These are phyloP conservation scores for Orobanche coerulescens DNA, from an alignment of 257 asterid species.

Conservation along the genomic window DNA sequence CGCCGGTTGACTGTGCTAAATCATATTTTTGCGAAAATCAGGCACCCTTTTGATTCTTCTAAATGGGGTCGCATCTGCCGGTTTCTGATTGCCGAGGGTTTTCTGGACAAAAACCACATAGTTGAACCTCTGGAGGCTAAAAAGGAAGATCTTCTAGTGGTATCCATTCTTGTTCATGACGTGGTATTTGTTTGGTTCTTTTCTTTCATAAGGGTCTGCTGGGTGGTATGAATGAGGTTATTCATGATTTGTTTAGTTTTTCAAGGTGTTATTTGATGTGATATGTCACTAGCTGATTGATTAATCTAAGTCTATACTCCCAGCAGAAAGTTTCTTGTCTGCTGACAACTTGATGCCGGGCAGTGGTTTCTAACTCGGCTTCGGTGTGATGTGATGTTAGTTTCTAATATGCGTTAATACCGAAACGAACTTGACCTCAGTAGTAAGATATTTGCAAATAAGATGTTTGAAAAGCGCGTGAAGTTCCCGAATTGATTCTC, in stretches of 20 bases:
- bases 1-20: slow-evolving; percentile 1
- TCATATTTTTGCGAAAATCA: slow-evolving; percentile 26
- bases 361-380: too few relatives aligned
- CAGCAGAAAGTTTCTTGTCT: neutral
- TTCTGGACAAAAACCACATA: slow-evolving; percentile 46
- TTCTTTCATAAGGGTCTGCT: neutral
- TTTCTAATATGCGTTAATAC: too few relatives aligned
- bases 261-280: neutral
- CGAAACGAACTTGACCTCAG: too few relatives aligned
- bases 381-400: too few relatives aligned
- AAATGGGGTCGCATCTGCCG: slow-evolving; percentile 95
- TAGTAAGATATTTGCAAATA: too few relatives aligned
- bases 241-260: neutral
- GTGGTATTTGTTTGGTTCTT: slow-evolving; percentile 2
- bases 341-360: neutral
- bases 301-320: neutral
- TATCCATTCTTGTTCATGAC: slow-evolving; percentile 24
- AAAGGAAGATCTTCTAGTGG: slow-evolving; percentile 92
- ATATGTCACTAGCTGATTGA: neutral
- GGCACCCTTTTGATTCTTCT: slow-evolving; percentile 98
- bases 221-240: neutral
- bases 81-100: slow-evolving; percentile 56
- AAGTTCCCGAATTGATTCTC: neutral
- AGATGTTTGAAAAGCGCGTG: neutral
- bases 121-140: slow-evolving; percentile 87